Conservation (phyloP, 108 stramenopile species). For the Cyclotella cryptica region DNA sequence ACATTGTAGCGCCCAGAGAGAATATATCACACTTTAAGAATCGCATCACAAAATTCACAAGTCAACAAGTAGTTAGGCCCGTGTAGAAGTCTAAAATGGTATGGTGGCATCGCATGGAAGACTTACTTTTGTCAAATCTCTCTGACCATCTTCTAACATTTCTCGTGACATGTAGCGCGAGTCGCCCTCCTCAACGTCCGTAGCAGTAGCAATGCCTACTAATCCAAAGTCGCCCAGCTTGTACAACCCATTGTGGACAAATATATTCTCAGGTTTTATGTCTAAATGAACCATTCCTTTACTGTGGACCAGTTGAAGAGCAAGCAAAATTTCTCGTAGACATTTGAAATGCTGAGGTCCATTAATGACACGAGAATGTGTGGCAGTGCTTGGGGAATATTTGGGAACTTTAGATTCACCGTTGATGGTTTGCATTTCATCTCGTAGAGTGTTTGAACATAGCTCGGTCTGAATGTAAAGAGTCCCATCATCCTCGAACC, state of each 20-base stretch:
- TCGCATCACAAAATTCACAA: background rate
- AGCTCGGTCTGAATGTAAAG: conserved; percentile 63
- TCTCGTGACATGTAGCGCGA: conserved; percentile 76
- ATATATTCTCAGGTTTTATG: conserved; percentile 78
- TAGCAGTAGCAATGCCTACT: conserved; percentile 32
- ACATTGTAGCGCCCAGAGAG: conserved; percentile 72
- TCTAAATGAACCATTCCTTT: conserved; percentile 69
- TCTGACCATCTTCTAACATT: conserved; percentile 59
- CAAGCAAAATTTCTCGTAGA: conserved; percentile 62
- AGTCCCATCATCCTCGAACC: conserved; percentile 56
- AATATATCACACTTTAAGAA: conserved; percentile 65
- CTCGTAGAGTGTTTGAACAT: conserved; percentile 44
- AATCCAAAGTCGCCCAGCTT: conserved; percentile 81
- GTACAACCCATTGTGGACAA: conserved; percentile 61
- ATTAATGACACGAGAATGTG: conserved; percentile 2
- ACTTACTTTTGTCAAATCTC: conserved; percentile 84
- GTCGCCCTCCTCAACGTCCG: conserved; percentile 70
- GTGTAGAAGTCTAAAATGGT: background rate
- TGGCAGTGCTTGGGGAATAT: background rate
- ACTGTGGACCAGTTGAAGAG: conserved; percentile 63
- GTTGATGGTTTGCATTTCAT: conserved; percentile 35
- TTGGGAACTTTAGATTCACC: background rate
- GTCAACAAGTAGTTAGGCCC: background rate
- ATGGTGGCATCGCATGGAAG: background rate
- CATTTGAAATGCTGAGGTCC: conserved; percentile 44